Percentiles rank a stretch among this genome's conserved stretches.
phyloP scores from a whole-genome alignment of 169 alveolate species.

The Theileria sp. region DNA sequence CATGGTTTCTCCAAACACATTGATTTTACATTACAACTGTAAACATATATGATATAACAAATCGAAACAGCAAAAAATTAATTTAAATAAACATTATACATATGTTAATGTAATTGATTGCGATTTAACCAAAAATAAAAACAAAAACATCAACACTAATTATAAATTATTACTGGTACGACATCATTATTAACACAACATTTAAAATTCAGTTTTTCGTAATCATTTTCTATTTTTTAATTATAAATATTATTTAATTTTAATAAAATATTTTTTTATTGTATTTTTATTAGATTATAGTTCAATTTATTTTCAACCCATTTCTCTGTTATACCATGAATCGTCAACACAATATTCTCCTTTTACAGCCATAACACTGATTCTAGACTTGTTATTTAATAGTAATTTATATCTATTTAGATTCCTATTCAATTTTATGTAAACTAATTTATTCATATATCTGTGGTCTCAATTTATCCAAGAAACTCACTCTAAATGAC shows the following conservation, averaged over 20 bases:
- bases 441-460: background rate
- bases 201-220: background rate
- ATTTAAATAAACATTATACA: background rate
- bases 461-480: background rate
- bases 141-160: background rate
- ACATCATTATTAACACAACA: background rate
- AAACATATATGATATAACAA: background rate
- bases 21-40: background rate
- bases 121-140: constrained; percentile 8
- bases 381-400: background rate
- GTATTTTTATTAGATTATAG: background rate
- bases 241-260: too few relatives aligned
- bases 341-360: background rate
- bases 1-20: constrained; percentile 2
- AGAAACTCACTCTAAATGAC: background rate
- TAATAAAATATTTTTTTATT: too few relatives aligned
- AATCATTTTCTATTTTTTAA: background rate
- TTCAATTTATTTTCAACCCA: background rate
- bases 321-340: background rate
- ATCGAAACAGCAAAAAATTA: background rate
- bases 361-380: background rate
- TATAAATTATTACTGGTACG: background rate
- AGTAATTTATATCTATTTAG: background rate
- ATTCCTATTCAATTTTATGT: background rate
- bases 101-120: background rate